Percentiles rank a stretch among this genome's conserved stretches.
phyloP scores from a whole-genome alignment of 2,329 filamentous ascomycete species.

The Colletotrichum karsti region DNA sequence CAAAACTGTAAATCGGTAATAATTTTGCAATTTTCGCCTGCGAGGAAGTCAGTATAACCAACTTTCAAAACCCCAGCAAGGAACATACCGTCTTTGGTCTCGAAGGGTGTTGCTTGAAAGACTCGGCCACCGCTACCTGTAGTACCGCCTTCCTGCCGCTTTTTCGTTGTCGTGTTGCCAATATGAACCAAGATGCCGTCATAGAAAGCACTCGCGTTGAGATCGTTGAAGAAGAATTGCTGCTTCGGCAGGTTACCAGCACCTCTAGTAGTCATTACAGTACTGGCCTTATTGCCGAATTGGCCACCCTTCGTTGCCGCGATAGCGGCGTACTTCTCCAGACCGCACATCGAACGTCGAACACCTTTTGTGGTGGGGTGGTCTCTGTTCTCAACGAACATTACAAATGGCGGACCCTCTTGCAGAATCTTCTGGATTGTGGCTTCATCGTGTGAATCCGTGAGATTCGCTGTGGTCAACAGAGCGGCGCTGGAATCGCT shows the following conservation, averaged over 20 bases:
- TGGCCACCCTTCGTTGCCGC: conserved; percentile 63
- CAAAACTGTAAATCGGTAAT: conserved; percentile 91
- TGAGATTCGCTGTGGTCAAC: conserved; percentile 80
- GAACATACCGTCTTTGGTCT: conserved; percentile 77
- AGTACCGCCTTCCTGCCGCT: conserved; percentile 38
- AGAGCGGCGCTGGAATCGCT: conserved; percentile 83
- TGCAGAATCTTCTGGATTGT: conserved; percentile 63
- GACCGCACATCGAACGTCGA: conserved; percentile 82
- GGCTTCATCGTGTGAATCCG: conserved; percentile 58
- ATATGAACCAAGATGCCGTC: conserved; percentile 76
- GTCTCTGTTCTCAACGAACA: conserved; percentile 77
- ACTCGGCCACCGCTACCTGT: conserved; percentile 79
- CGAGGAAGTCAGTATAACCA: not conserved
- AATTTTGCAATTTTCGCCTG: conserved; percentile 84
- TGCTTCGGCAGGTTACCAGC: conserved; percentile 77
- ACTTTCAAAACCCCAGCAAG: not conserved
- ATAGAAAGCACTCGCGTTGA: conserved; percentile 79
- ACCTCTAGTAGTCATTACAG: conserved; percentile 75
- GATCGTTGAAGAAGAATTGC: conserved; percentile 83
- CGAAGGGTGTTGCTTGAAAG: conserved; percentile 76
- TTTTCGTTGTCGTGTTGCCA: conserved; percentile 51
- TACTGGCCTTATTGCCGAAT: conserved; percentile 56
- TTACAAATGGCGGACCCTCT: conserved; percentile 70
- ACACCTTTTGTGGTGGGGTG: conserved; percentile 72
- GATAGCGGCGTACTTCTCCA: conserved; percentile 73